Evolutionary conservation across 2,329 filamentous ascomycete species (phyloP).

Genomic region (Colletotrichum gigasporum): DNA sequence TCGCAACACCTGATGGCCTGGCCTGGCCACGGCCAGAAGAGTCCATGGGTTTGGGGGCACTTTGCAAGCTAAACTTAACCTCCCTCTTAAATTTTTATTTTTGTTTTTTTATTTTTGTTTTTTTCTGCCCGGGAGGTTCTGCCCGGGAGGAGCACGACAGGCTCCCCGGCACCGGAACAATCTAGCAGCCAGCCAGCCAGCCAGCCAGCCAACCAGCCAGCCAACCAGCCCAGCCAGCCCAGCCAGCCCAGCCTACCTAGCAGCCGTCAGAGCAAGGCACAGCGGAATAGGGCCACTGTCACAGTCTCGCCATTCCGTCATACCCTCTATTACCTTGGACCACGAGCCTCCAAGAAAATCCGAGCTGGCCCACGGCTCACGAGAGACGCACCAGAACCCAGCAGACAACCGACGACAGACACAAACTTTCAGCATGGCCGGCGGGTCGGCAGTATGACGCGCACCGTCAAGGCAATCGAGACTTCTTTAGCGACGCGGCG

Average conservation of each 20-base stretch:
- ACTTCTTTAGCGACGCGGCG: conserved; percentile 24
- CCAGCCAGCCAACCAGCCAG: background rate
- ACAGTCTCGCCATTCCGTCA: conserved; percentile 20
- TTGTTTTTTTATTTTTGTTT: background rate
- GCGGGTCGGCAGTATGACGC: conserved; percentile 29
- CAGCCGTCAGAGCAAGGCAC: background rate
- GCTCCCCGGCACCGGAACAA: conserved; percentile 3
- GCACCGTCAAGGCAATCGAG: conserved; percentile 12
- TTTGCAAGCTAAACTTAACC: conserved; percentile 10
- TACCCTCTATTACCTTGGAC: background rate
- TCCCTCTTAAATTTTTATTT: no score
- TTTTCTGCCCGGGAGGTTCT: background rate
- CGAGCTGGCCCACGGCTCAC: background rate
- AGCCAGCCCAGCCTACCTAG: background rate
- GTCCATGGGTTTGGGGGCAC: conserved; percentile 21
- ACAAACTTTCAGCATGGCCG: conserved; percentile 17
- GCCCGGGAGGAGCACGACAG: background rate
- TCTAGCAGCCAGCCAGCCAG: background rate
- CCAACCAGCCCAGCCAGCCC: conserved; percentile 1
- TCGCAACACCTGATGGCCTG: background rate
- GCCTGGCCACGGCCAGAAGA: conserved; percentile 16
- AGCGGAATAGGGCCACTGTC: conserved; percentile 4
- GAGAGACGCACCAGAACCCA: background rate
- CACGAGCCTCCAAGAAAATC: background rate
- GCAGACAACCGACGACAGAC: background rate